A percentile compares a stretch with the other conserved stretches of the same genome.
Conservation (phyloP, 139 green algal genomes). For the Mesotaenium endlicherianum region DNA sequence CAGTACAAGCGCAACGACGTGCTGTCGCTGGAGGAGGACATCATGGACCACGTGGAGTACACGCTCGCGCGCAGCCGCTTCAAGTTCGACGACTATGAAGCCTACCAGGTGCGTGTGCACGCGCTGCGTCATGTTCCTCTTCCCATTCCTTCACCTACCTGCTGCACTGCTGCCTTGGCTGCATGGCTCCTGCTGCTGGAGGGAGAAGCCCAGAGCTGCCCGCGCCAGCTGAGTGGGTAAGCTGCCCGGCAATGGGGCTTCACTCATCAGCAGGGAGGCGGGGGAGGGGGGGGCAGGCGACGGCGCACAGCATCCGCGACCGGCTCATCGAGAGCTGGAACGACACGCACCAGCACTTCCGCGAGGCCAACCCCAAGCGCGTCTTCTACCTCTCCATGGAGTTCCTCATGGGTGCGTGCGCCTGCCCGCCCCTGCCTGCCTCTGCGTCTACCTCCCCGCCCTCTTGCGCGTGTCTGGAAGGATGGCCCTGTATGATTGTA, state of each 20-base stretch:
- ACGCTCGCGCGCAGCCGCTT: conserved; percentile 87
- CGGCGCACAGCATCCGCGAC: conserved; percentile 81
- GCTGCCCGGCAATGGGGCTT: neutral
- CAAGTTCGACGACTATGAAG: conserved; percentile 68
- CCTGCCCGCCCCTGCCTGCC: neutral
- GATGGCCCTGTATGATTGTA: too few species aligned
- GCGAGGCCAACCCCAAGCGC: conserved; percentile 82
- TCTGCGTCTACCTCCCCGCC: too few species aligned
- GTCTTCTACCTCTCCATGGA: conserved; percentile 97
- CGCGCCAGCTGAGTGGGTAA: neutral
- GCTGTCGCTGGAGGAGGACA: conserved; percentile 88
- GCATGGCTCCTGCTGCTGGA: neutral
- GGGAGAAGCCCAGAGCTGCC: neutral
- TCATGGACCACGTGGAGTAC: conserved; percentile 98
- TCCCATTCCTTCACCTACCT: neutral
- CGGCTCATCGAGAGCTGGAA: conserved; percentile 97
- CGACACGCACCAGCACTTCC: conserved; percentile 92
- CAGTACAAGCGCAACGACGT: conserved; percentile 93
- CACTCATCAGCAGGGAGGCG: neutral
- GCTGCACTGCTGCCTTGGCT: neutral
- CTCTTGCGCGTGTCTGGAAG: too few species aligned
- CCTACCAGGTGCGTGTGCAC: neutral
- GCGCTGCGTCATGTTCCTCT: neutral
- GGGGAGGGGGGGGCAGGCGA: conserved; percentile 62
- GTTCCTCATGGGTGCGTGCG: conserved; percentile 85